Evolutionary conservation across 257 asterid species (phyloP), one percentile per base, ranked within the genome.

Genomic region (Fraxinus quadrangulata): DNA sequence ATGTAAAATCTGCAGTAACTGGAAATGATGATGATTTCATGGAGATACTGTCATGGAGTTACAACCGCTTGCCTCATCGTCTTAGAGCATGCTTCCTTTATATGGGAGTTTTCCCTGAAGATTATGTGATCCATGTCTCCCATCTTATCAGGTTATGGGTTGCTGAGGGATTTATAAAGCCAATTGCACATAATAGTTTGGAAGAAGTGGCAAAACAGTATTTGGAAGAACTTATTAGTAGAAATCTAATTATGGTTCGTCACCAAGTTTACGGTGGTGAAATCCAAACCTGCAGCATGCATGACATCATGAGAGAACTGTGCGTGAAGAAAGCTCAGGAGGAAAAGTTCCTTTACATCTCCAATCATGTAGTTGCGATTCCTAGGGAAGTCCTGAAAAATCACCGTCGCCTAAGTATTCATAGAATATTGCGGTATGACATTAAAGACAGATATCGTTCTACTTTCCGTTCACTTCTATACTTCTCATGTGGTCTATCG

Each of bases 41-140:
- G 76, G 47, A 77, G 31, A 80, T 80, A 70, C 68, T 83, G 11
- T 74, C 72, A 11, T 70, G 78, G 80, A 77, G 87, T 70, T 75
- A 80, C 72, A 68, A 16, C 16, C 78, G 74, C 26, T 51, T 80
- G 19, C 80, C 80, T 3, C 67, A 75, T 31, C 11, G 1, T 61
- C 67, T 74, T 6, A 39, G 36, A 14, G 23, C 63, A 0, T 80
- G 79, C 39, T 42, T 80, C 23, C 80, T 80, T 11, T 80, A 80
- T 63, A 69, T 75, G 16, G 80, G 73, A n/a, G 83, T 72, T 37
- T 80, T 80, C 12, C 45, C 54, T 5, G 24, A 40, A 36, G 80
- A 61, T 9, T 3, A 21, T 7, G 67, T 47, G 1, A 69, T 80
- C 65, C 68, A 13, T 7, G 54, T 21, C 8, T 12, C 30, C 19